Conservation (phyloP, 2,329 filamentous ascomycete genomes). For the Cladophialophora chaetospira region DNA sequence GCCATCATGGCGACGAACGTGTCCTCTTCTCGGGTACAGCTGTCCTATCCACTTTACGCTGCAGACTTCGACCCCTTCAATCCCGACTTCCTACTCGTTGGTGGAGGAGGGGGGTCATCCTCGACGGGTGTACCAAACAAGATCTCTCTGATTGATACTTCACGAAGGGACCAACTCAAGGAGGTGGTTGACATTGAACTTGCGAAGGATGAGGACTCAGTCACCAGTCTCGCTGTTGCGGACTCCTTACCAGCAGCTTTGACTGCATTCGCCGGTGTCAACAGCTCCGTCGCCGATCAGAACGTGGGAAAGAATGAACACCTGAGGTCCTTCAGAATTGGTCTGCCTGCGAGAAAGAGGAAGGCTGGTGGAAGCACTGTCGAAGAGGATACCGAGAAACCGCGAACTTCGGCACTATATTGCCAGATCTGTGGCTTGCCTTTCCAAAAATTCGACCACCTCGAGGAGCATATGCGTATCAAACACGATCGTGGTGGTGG, state of each 20-base stretch:
- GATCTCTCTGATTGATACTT: constrained; percentile 73
- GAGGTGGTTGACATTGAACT: constrained; percentile 73
- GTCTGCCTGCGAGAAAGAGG: constrained; percentile 53
- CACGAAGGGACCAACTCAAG: constrained; percentile 63
- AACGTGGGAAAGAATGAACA: constrained; percentile 79
- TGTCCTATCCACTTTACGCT: constrained; percentile 82
- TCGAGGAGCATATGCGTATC: no score
- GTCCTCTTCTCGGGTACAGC: constrained; percentile 36
- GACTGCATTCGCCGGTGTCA: constrained; percentile 74
- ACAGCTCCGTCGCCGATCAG: constrained; percentile 73
- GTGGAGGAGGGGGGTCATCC: constrained; percentile 82
- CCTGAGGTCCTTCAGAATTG: constrained; percentile 72
- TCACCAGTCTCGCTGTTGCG: constrained; percentile 76
- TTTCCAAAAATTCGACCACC: no score
- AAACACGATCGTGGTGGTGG: no score
- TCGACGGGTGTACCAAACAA: constrained; percentile 83
- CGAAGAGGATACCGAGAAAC: constrained; percentile 27
- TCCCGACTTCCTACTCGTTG: constrained; percentile 74
- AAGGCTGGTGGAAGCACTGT: constrained; percentile 26
- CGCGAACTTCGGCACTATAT: constrained; percentile 10
- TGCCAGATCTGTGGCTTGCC: no score
- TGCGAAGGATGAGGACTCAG: constrained; percentile 82
- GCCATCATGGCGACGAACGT: constrained; percentile 25
- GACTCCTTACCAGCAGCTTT: constrained; percentile 56
- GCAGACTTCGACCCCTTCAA: constrained; percentile 86